These are phyloP conservation scores for Calonectria hongkongensis DNA, from an alignment of 2,329 filamentous ascomycete species.

Conservation along the genomic window DNA sequence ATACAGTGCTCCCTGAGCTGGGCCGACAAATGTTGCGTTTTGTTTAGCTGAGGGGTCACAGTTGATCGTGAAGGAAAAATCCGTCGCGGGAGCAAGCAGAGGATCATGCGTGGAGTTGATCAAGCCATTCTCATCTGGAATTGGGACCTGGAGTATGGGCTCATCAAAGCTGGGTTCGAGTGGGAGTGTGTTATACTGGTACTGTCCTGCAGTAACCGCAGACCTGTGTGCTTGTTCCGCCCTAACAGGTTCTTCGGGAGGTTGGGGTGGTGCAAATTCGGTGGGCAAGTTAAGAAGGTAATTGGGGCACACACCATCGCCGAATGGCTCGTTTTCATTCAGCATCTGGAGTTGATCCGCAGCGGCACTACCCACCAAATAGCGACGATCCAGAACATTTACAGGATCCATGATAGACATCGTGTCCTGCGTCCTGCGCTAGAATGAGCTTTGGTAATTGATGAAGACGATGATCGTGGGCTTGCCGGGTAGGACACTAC, in stretches of 20 bases:
- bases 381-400: background rate
- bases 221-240: background rate
- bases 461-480: no score
- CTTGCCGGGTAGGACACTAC: background rate
- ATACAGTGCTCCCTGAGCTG: no score
- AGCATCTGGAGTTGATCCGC: background rate
- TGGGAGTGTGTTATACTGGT: background rate
- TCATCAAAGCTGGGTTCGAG: background rate
- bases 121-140: background rate
- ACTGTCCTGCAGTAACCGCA: background rate
- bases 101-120: background rate
- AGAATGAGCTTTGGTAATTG: background rate
- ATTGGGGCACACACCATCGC: no score
- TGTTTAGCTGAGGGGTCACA: background rate
- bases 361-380: background rate
- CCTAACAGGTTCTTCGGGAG: background rate
- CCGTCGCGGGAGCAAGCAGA: background rate
- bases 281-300: no score
- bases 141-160: background rate
- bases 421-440: background rate
- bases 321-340: background rate
- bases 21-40: no score
- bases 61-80: background rate
- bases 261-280: no score
- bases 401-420: background rate